These are phyloP conservation scores for Phaeosphaeria sp. DNA, from an alignment of 2,329 filamentous ascomycete genomes.

Conservation along the genomic window DNA sequence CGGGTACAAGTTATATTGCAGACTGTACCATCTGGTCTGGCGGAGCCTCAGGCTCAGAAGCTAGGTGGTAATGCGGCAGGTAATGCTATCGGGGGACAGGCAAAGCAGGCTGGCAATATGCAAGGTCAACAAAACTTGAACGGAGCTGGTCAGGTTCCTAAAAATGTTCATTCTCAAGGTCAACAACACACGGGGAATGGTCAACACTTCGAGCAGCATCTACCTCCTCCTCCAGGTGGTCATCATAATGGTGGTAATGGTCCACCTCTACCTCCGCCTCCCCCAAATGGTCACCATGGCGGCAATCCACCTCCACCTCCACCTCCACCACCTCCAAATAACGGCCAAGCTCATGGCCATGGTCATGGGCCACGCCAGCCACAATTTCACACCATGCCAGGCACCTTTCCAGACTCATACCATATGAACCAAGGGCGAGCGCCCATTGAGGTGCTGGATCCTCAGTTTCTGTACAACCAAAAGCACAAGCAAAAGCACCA, in stretches of 20 bases:
- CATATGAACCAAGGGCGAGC: slow-evolving; percentile 12
- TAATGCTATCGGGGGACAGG: slow-evolving; percentile 8
- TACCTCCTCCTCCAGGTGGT: slow-evolving; percentile 4
- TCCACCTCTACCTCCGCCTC: slow-evolving; percentile 18
- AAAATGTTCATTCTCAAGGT: slow-evolving; percentile 3
- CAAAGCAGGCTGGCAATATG: slow-evolving; percentile 5
- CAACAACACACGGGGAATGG: slow-evolving; percentile 5
- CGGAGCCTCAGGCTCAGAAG: slow-evolving; percentile 11
- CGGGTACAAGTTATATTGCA: slow-evolving; percentile 39
- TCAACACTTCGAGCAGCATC: slow-evolving; percentile 11
- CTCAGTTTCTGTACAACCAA: slow-evolving; percentile 17
- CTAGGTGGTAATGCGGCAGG: background rate
- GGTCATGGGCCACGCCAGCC: slow-evolving; percentile 1
- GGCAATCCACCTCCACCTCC: slow-evolving; percentile 1
- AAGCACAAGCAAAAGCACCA: slow-evolving; percentile 20
- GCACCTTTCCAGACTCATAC: slow-evolving; percentile 16
- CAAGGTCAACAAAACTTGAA: background rate
- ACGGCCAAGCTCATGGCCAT: background rate
- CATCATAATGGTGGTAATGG: slow-evolving; percentile 3
- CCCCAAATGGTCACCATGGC: slow-evolving; percentile 1
- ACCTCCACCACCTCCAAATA: slow-evolving; percentile 7
- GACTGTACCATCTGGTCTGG: slow-evolving; percentile 28
- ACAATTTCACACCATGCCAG: slow-evolving; percentile 21
- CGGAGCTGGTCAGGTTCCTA: slow-evolving; percentile 1
- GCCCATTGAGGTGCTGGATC: slow-evolving; percentile 10